Percentiles rank a stretch among this genome's conserved stretches.
These are phyloP conservation scores for Fusarium sp. DNA, from an alignment of 2,329 filamentous ascomycete genomes.

Conservation along the genomic window DNA sequence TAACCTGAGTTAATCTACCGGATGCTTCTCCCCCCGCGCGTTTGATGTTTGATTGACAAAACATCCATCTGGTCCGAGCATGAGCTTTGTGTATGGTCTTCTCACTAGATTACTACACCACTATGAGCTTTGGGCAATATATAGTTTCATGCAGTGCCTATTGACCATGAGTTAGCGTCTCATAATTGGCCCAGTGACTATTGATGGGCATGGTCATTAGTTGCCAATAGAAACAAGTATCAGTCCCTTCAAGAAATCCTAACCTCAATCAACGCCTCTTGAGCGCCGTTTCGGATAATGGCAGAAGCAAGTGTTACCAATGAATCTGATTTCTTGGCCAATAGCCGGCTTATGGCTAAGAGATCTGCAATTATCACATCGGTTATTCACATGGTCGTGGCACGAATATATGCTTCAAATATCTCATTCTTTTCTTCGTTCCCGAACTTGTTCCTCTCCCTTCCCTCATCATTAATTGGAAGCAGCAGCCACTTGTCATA, in stretches of 20 bases:
- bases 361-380: background rate
- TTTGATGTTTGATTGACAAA: conserved; percentile 31
- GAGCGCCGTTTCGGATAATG: background rate
- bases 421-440: conserved; percentile 29
- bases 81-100: conserved; percentile 3
- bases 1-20: background rate
- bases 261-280: background rate
- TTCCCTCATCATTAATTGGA: conserved; percentile 34
- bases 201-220: background rate
- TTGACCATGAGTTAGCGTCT: background rate
- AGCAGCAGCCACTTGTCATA: conserved; percentile 9
- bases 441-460: conserved; percentile 7
- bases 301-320: background rate
- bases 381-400: background rate
- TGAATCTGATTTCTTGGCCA: background rate
- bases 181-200: background rate
- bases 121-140: background rate
- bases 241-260: background rate
- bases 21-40: conserved; percentile 8
- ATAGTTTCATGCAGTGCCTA: background rate
- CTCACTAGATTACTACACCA: background rate
- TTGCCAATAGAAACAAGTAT: background rate
- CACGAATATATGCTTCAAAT: conserved; percentile 4
- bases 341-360: background rate
- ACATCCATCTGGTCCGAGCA: conserved; percentile 21